phyloP scores from a whole-genome alignment of 2,329 filamentous ascomycete genomes.

The Nannizziopsis arthrosporioides region DNA sequence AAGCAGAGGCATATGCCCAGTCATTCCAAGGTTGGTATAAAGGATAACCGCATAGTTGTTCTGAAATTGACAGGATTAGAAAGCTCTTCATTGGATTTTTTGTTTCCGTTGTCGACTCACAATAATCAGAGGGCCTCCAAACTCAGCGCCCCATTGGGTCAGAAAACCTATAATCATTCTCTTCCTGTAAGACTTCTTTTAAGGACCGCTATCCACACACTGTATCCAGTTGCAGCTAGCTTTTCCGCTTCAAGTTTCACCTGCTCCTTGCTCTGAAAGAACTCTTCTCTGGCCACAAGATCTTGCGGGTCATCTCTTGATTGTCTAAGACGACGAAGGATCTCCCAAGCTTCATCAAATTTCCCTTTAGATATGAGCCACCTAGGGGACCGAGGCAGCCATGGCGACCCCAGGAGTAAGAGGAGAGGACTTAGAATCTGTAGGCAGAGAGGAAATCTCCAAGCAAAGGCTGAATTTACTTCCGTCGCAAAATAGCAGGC shows the following conservation, averaged over 20 bases:
- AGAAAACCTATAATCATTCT: slow-evolving; percentile 43
- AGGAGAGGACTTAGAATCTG: slow-evolving; percentile 33
- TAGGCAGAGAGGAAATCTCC: slow-evolving; percentile 37
- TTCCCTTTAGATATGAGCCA: slow-evolving; percentile 41
- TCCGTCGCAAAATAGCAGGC: slow-evolving; percentile 34
- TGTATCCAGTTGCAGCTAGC: slow-evolving; percentile 30
- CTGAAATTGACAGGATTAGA: slow-evolving; percentile 18
- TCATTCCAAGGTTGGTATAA: slow-evolving; percentile 35
- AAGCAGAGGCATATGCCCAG: slow-evolving; percentile 34
- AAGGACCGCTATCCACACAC: slow-evolving; percentile 36
- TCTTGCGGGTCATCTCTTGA: slow-evolving; percentile 32
- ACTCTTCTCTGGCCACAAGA: slow-evolving; percentile 36
- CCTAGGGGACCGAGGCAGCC: slow-evolving; percentile 38
- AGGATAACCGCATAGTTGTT: slow-evolving; percentile 40
- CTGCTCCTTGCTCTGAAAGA: slow-evolving; percentile 39
- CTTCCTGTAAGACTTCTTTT: slow-evolving; percentile 41
- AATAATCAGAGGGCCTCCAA: slow-evolving; percentile 43
- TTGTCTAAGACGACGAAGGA: slow-evolving; percentile 33
- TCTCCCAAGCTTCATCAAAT: slow-evolving; percentile 35
- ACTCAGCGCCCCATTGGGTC: slow-evolving; percentile 44
- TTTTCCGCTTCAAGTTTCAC: slow-evolving; percentile 34
- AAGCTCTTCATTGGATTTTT: too few species aligned
- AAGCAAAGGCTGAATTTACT: slow-evolving; percentile 31
- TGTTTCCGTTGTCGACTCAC: slow-evolving; percentile 24
- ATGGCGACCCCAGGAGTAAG: slow-evolving; percentile 32